These are phyloP conservation scores for Gaeumannomyces sp. DNA, from an alignment of 2,329 filamentous ascomycete species.

Conservation along the genomic window DNA sequence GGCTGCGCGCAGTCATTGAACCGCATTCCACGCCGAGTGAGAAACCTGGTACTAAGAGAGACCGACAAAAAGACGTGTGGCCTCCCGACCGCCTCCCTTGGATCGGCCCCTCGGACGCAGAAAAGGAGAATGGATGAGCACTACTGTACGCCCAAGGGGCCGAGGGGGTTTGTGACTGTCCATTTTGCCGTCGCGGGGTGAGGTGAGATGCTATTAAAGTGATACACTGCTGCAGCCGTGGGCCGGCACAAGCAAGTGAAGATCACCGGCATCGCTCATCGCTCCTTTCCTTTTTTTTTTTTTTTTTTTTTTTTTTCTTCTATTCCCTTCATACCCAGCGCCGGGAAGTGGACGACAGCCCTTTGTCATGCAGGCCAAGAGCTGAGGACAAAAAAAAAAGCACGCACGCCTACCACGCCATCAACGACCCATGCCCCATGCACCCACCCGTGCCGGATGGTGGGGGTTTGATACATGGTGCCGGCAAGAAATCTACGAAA, in stretches of 20 bases:
- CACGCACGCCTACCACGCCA: not conserved
- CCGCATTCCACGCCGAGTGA: not conserved
- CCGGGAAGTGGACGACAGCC: not conserved
- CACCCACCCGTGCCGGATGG: no score
- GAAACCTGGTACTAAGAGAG: not conserved
- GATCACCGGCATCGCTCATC: not conserved
- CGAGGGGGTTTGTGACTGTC: not conserved
- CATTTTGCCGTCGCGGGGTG: not conserved
- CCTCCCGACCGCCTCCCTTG: no score
- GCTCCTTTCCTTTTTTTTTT: not conserved
- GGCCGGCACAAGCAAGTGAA: not conserved
- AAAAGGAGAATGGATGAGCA: not conserved
- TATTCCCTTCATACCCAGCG: no score
- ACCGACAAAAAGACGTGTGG: not conserved
- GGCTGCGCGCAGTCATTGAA: not conserved
- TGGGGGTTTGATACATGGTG: not conserved
- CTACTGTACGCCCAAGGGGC: not conserved
- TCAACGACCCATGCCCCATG: not conserved
- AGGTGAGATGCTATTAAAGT: constrained; percentile 1
- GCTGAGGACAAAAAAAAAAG: not conserved
- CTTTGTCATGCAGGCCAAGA: not conserved
- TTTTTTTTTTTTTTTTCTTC: no score
- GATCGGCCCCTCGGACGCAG: not conserved
- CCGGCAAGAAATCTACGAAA: not conserved
- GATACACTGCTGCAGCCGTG: not conserved